phyloP scores from a whole-genome alignment of 75 land plant genomes.

The Isoetes taiwanensis region DNA sequence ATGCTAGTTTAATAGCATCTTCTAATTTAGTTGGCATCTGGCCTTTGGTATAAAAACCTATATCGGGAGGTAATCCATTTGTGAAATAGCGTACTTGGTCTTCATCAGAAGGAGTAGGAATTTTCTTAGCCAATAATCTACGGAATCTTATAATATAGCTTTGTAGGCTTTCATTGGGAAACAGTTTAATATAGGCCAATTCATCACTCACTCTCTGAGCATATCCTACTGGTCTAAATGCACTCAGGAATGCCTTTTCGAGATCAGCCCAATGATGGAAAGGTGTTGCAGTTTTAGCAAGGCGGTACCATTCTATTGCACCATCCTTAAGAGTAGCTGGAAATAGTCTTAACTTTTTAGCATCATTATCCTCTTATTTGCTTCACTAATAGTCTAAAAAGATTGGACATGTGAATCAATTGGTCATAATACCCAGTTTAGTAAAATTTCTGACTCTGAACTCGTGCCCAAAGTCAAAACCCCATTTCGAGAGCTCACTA shows the following conservation, averaged over 20 bases:
- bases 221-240: neutral
- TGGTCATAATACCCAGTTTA: no score
- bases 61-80: neutral
- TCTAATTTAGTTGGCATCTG: neutral
- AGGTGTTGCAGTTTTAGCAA: neutral
- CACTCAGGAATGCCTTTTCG: neutral
- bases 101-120: neutral
- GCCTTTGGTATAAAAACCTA: neutral
- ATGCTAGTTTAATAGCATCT: neutral
- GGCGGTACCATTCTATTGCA: neutral
- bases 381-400: neutral
- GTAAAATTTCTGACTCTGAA: no score
- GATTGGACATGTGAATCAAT: neutral
- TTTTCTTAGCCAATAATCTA: neutral
- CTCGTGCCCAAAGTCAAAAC: no score
- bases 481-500: no score
- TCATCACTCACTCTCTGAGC: neutral
- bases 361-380: neutral
- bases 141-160: neutral
- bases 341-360: neutral
- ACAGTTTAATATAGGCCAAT: neutral
- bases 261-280: neutral
- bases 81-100: neutral
- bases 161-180: neutral
- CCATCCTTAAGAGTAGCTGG: neutral